phyloP scores from a whole-genome alignment of 306 rosid genomes.

The Sophora flavescens region DNA sequence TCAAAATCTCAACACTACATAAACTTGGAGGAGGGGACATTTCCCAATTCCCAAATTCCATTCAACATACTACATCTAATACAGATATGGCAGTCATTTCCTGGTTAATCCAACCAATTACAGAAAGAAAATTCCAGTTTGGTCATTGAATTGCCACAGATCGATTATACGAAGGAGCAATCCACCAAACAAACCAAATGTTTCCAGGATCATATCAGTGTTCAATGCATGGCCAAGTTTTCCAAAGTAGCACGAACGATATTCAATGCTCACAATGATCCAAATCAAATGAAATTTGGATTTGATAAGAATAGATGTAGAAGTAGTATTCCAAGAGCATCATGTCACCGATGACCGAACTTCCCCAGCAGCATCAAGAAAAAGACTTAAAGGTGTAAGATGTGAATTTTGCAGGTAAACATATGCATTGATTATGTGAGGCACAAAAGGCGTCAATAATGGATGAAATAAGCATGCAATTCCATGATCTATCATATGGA shows the following conservation, averaged over 20 bases:
- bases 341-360: slow-evolving; percentile 3
- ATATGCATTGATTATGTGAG: neutral
- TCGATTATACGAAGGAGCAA: neutral
- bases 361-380: slow-evolving; percentile 17
- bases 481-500: neutral
- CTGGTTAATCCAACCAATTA: neutral
- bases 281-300: slow-evolving; percentile 1
- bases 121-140: neutral
- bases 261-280: slow-evolving; percentile 17
- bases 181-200: slow-evolving; percentile 30
- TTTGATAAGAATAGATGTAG: slow-evolving; percentile 13
- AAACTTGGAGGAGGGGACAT: slow-evolving; percentile 26
- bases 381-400: slow-evolving; percentile 6
- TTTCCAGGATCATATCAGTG: slow-evolving; percentile 32
- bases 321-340: slow-evolving; percentile 5
- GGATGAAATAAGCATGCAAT: slow-evolving; percentile 9
- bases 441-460: neutral
- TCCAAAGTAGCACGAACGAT: slow-evolving; percentile 6
- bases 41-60: slow-evolving; percentile 36
- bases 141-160: no score
- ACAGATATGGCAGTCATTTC: slow-evolving; percentile 20
- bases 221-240: neutral
- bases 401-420: neutral
- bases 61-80: slow-evolving; percentile 16
- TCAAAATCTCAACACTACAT: neutral